Evolutionary conservation across 805 yeast species (phyloP), one percentile per base, ranked within the genome.

Genomic region (Candida taoyuanica): DNA sequence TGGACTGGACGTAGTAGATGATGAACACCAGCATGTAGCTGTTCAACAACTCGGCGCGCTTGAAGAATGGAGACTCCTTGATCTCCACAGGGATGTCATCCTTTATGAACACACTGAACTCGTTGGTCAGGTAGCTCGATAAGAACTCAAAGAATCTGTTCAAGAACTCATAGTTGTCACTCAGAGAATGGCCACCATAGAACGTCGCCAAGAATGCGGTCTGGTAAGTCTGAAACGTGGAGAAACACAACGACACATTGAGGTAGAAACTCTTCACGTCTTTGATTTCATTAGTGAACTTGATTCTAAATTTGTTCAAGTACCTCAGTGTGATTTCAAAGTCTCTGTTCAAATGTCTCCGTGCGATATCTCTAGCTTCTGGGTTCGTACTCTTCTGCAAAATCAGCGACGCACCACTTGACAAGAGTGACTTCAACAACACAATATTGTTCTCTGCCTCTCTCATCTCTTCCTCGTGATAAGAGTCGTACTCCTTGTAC

Each of bases 1-100:
- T 55, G 42, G 60, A 57, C 40, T 63, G 66, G 16, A 52, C 50
- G 37, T 44, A 55, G 31, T 53, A 50, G 21, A 41, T 39, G 29
- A 55, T 48, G 30, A 53, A 53, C 6, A 49, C 38, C 24, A 43
- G 46, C 33, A 55, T 43, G 23, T 46, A 47, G 17, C 42, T 40
- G 33, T 52, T 48, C 21, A 52, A 45, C 4, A 48, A 12, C 12
- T 37, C 36, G 3, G 57, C 53, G 26, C 52, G 39, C 37, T 52
- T 33, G 29, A 45, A 52, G 12, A 41, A 16, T 3, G 26, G 18
- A 20, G 48, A 30, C 7, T 44, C 43, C 18, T 34, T 30, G 14
- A 37, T 38, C 9, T 44, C 44, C 14, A 31, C 17, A 3, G 37
- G 32, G 4, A 43, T 18, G 3, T 47, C 52, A 5, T 39, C 43